Conservation (phyloP, 192 early-diverging fungal species). For the Backusella morwellensis region DNA sequence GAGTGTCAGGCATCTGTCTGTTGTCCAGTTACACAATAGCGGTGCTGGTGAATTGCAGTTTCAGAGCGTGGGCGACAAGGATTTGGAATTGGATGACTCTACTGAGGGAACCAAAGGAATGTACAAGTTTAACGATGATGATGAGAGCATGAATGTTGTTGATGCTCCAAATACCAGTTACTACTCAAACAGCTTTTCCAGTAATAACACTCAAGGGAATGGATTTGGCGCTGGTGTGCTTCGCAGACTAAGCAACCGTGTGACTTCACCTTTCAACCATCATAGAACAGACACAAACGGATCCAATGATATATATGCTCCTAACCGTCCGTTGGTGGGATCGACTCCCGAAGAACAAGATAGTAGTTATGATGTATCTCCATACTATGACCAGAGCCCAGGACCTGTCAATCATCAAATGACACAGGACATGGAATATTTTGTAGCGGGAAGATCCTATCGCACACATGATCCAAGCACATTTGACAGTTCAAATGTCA, state of each 20-base stretch:
- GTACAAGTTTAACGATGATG: slow-evolving; percentile 31
- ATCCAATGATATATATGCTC: background rate
- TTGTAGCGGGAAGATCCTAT: slow-evolving; percentile 1
- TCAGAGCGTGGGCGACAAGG: slow-evolving; percentile 32
- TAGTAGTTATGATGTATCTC: background rate
- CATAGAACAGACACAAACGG: background rate
- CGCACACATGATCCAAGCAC: slow-evolving; percentile 2
- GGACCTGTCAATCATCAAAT: background rate
- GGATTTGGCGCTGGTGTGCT: background rate
- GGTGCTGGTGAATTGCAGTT: slow-evolving; percentile 27
- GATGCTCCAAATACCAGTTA: background rate
- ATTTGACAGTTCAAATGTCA: background rate
- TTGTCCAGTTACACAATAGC: slow-evolving; percentile 16
- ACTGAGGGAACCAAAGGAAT: slow-evolving; percentile 29
- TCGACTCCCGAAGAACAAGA: background rate
- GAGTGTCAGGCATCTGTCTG: slow-evolving; percentile 24
- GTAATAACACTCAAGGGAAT: background rate
- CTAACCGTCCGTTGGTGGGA: background rate
- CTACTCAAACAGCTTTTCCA: background rate
- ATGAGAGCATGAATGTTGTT: slow-evolving; percentile 3
- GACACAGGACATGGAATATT: slow-evolving; percentile 9
- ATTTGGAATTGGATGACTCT: slow-evolving; percentile 36
- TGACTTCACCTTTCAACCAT: background rate
- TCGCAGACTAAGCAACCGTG: background rate
- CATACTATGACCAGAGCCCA: background rate